These are phyloP conservation scores for Lactarius trivialis DNA, from an alignment of 768 basidiomycete genomes.

Conservation along the genomic window DNA sequence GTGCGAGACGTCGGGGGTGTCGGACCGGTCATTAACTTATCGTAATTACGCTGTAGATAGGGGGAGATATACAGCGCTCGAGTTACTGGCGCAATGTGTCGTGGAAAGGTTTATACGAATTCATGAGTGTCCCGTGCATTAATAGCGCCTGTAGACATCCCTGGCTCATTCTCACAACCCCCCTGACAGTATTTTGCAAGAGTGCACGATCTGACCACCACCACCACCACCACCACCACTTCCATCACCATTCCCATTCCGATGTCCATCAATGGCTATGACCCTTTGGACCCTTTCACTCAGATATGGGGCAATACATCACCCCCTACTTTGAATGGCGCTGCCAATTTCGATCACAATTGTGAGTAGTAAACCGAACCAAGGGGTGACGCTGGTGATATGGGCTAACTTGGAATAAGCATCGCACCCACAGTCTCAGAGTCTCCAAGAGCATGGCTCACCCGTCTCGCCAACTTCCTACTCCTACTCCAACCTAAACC, in stretches of 20 bases:
- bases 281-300: not conserved
- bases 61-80: not conserved
- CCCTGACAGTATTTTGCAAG: not conserved
- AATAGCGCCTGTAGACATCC: not conserved
- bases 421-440: not conserved
- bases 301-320: not conserved
- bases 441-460: conserved; percentile 5
- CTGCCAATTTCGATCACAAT: not conserved
- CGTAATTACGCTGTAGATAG: not conserved
- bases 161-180: not conserved
- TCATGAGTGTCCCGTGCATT: not conserved
- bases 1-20: too few relatives aligned
- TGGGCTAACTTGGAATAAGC: not conserved
- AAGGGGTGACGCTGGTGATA: not conserved
- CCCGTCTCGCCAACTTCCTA: not conserved
- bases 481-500: not conserved
- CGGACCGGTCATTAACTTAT: not conserved
- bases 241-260: not conserved
- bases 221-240: not conserved
- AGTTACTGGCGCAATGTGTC: not conserved
- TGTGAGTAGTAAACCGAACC: not conserved
- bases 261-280: not conserved
- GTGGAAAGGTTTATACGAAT: not conserved
- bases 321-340: not conserved
- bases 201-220: not conserved